These are phyloP conservation scores for Xylaria longipes DNA, from an alignment of 495 filamentous ascomycete genomes.

Conservation along the genomic window DNA sequence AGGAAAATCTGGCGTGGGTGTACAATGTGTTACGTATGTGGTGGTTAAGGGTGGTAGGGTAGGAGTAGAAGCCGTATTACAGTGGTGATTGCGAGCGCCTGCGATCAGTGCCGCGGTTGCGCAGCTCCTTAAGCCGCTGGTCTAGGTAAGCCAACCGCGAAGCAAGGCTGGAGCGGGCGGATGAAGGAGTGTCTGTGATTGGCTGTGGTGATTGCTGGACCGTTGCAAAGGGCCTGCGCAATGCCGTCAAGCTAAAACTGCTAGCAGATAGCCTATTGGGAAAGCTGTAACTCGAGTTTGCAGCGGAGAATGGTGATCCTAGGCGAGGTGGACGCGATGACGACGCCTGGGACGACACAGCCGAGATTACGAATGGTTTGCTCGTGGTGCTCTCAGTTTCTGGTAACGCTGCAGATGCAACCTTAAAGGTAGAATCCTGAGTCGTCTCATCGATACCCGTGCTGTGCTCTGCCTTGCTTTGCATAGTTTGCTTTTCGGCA, in stretches of 20 bases:
- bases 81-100: conserved; percentile 50
- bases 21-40: conserved; percentile 21
- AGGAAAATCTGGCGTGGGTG: conserved; percentile 32
- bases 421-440: neutral
- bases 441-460: neutral
- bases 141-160: conserved; percentile 59
- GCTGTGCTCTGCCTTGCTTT: neutral
- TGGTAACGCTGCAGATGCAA: neutral
- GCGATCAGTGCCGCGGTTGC: conserved; percentile 42
- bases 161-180: conserved; percentile 47
- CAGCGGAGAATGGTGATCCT: conserved; percentile 57
- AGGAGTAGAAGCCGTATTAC: conserved; percentile 30
- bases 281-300: conserved; percentile 55
- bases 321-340: conserved; percentile 49
- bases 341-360: conserved; percentile 27
- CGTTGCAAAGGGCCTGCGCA: conserved; percentile 55
- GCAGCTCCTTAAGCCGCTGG: conserved; percentile 58
- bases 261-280: conserved; percentile 52
- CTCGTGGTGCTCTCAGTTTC: neutral
- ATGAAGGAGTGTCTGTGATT: conserved; percentile 34
- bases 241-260: conserved; percentile 49
- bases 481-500: conserved; percentile 4
- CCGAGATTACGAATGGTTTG: conserved; percentile 28
- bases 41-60: conserved; percentile 1
- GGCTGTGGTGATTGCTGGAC: conserved; percentile 45